A percentile compares a stretch with the other conserved stretches of the same genome.
phyloP scores from a whole-genome alignment of 768 basidiomycete species.

The Lactifluus echinatus region DNA sequence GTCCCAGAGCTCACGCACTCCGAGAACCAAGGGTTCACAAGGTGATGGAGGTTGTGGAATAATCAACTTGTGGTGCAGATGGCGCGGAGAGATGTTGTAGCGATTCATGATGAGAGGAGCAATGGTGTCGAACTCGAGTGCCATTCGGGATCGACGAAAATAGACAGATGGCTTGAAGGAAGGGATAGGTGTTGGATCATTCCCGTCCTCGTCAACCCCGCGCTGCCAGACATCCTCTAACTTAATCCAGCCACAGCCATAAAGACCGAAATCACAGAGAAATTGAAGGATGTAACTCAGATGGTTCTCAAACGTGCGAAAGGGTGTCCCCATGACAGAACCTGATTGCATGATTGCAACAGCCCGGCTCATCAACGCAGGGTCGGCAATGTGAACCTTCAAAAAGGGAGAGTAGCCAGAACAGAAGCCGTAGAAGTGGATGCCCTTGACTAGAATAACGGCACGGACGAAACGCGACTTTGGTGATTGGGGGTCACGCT shows the following conservation, averaged over 20 bases:
- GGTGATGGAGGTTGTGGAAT: slow-evolving; percentile 49
- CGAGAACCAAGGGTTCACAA: slow-evolving; percentile 69
- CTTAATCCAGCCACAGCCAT: slow-evolving; percentile 88
- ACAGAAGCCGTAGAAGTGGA: slow-evolving; percentile 94
- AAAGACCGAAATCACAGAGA: slow-evolving; percentile 89
- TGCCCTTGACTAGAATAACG: slow-evolving; percentile 83
- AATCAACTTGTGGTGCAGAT: slow-evolving; percentile 53
- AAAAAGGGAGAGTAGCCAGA: slow-evolving; percentile 78
- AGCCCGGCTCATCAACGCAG: slow-evolving; percentile 56
- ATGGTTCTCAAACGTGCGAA: slow-evolving; percentile 83
- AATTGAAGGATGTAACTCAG: slow-evolving; percentile 85
- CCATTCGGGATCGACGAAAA: slow-evolving; percentile 56
- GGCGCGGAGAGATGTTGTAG: slow-evolving; percentile 50
- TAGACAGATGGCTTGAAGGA: slow-evolving; percentile 46
- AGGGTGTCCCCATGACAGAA: slow-evolving; percentile 70
- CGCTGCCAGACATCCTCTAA: slow-evolving; percentile 59
- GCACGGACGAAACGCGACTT: slow-evolving; percentile 61
- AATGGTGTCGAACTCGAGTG: slow-evolving; percentile 77
- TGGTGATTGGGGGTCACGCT: slow-evolving; percentile 54
- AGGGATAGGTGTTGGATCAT: slow-evolving; percentile 28
- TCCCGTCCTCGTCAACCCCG: slow-evolving; percentile 26
- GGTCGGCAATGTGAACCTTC: slow-evolving; percentile 74
- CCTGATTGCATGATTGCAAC: slow-evolving; percentile 75
- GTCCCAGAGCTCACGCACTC: slow-evolving; percentile 93
- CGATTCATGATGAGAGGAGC: slow-evolving; percentile 85